Evolutionary conservation across 108 stramenopile species (phyloP).

Genomic region (Fistulifera pelliculosa): DNA sequence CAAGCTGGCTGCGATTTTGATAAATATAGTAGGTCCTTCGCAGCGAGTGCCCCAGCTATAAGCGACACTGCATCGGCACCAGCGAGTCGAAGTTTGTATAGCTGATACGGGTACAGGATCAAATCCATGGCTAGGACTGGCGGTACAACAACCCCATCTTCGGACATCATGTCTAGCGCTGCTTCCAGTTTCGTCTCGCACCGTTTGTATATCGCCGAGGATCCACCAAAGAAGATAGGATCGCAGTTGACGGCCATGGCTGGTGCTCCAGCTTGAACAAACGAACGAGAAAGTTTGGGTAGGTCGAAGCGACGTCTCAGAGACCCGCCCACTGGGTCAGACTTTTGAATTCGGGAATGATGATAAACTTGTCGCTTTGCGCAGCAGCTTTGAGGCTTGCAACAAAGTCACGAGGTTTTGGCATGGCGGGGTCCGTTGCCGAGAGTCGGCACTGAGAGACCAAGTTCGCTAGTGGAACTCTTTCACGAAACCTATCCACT

Average conservation of each 20-base stretch:
- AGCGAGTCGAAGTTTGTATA: slow-evolving; percentile 76
- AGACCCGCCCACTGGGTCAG: slow-evolving; percentile 69
- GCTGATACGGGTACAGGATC: slow-evolving; percentile 77
- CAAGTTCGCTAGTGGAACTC: slow-evolving; percentile 65
- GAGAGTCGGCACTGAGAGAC: slow-evolving; percentile 54
- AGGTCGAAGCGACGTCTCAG: slow-evolving; percentile 69
- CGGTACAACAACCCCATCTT: slow-evolving; percentile 54
- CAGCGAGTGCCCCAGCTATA: slow-evolving; percentile 55
- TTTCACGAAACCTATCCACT: slow-evolving; percentile 75
- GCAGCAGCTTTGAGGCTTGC: slow-evolving; percentile 45
- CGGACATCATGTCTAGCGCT: slow-evolving; percentile 28
- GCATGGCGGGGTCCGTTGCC: slow-evolving; percentile 46
- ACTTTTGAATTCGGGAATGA: slow-evolving; percentile 80
- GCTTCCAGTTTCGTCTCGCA: slow-evolving; percentile 43
- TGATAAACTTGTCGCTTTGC: slow-evolving; percentile 38
- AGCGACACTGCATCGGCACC: slow-evolving; percentile 83
- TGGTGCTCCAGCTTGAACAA: slow-evolving; percentile 38
- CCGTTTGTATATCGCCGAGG: slow-evolving; percentile 61
- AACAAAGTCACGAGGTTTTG: slow-evolving; percentile 73
- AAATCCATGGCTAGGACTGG: slow-evolving; percentile 80
- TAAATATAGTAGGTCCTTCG: slow-evolving; percentile 72
- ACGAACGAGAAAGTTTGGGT: slow-evolving; percentile 52
- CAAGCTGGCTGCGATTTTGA: slow-evolving; percentile 72
- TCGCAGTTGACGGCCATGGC: slow-evolving; percentile 79
- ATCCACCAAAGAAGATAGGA: slow-evolving; percentile 67